Conservation (phyloP, 192 early-diverging fungal species). For the Paraglomus brasilianum region DNA sequence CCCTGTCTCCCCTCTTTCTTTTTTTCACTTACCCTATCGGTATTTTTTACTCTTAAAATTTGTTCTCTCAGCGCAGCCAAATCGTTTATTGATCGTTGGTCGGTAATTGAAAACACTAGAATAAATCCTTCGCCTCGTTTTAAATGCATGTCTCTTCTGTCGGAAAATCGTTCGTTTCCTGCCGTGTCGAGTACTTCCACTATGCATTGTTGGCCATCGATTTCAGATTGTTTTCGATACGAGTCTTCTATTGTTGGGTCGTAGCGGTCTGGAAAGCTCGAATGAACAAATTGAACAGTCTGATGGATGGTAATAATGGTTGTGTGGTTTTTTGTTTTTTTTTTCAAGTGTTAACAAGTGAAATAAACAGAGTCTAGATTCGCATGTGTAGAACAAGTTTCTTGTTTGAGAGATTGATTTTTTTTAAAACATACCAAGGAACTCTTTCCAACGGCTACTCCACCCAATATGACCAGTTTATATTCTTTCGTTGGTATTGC, state of each 20-base stretch:
- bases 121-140: constrained; percentile 90
- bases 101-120: constrained; percentile 79
- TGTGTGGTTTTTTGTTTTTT: no score
- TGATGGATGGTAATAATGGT: no score
- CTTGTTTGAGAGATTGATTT: neutral
- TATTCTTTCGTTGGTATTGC: constrained; percentile 78
- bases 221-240: constrained; percentile 84
- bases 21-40: constrained; percentile 50
- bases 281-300: constrained; percentile 92
- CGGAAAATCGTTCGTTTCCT: constrained; percentile 65
- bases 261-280: constrained; percentile 88
- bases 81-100: constrained; percentile 73
- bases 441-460: constrained; percentile 86
- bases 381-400: constrained; percentile 60
- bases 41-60: constrained; percentile 82
- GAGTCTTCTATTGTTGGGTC: constrained; percentile 94
- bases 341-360: neutral
- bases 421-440: constrained; percentile 58
- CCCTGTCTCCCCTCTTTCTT: constrained; percentile 12
- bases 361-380: neutral
- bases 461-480: constrained; percentile 93
- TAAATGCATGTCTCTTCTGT: constrained; percentile 87
- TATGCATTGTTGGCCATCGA: constrained; percentile 78
- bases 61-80: constrained; percentile 67
- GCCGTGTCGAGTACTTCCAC: constrained; percentile 93